phyloP scores from a whole-genome alignment of 441 rosid species.

The Bruguiera hainesii region DNA sequence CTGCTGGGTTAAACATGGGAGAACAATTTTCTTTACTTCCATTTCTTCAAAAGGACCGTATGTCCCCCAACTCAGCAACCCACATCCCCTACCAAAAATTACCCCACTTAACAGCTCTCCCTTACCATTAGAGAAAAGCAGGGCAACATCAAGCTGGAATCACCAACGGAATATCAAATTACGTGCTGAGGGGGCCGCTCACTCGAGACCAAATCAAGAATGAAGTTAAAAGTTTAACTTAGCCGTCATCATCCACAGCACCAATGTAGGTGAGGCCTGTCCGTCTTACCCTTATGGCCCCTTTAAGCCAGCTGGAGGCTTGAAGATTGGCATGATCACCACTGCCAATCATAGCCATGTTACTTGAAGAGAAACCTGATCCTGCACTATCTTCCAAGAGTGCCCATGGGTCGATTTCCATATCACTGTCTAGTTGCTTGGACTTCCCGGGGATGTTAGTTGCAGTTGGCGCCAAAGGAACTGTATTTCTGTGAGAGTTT shows the following conservation, averaged over 20 bases:
- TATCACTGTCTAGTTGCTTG: conserved; percentile 64
- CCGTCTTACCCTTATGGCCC: conserved; percentile 84
- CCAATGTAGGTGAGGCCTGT: conserved; percentile 84
- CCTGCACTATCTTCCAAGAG: conserved; percentile 94
- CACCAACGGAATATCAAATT: conserved; percentile 16
- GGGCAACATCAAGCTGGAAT: conserved; percentile 21
- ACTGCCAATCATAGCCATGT: conserved; percentile 40
- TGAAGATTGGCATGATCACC: conserved; percentile 72
- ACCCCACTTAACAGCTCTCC: conserved; percentile 28
- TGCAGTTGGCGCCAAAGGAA: conserved; percentile 39
- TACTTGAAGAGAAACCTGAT: conserved; percentile 56
- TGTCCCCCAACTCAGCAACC: neutral
- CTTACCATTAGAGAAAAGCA: conserved; percentile 23
- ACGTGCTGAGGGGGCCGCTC: conserved; percentile 31
- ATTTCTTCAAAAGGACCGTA: conserved; percentile 13
- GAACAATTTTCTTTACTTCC: conserved; percentile 17
- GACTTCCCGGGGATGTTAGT: conserved; percentile 42
- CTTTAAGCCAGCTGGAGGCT: conserved; percentile 91
- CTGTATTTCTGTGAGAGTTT: conserved; percentile 41
- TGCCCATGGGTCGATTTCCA: conserved; percentile 90
- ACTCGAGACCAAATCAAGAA: conserved; percentile 29
- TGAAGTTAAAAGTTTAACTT: conserved; percentile 31
- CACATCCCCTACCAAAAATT: conserved; percentile 6
- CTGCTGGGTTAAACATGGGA: conserved; percentile 16
- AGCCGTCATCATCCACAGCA: conserved; percentile 87